These are phyloP conservation scores for Paecilomyces formosus DNA, from an alignment of 2,329 filamentous ascomycete species.

Conservation along the genomic window DNA sequence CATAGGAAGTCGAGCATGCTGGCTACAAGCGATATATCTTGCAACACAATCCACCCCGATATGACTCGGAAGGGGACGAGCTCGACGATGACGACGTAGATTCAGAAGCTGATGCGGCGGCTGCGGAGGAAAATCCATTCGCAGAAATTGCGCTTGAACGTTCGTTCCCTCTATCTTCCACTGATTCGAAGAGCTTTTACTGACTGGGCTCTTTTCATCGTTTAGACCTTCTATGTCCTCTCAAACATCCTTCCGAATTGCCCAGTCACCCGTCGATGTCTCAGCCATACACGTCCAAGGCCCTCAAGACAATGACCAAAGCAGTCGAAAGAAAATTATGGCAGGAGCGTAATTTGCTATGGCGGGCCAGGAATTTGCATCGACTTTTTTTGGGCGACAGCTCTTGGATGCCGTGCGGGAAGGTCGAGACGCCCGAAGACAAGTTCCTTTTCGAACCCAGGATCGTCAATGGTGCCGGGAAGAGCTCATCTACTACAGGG, in stretches of 20 bases:
- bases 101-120: slow-evolving; percentile 49
- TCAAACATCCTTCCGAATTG: slow-evolving; percentile 55
- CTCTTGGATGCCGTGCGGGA: slow-evolving; percentile 50
- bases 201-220: slow-evolving; percentile 5
- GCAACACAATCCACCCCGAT: slow-evolving; percentile 50
- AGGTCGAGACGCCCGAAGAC: slow-evolving; percentile 46
- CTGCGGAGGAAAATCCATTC: slow-evolving; percentile 56
- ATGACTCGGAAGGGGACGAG: slow-evolving; percentile 58
- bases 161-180: slow-evolving; percentile 23
- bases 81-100: slow-evolving; percentile 52
- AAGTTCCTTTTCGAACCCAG: slow-evolving; percentile 38
- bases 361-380: slow-evolving; percentile 51
- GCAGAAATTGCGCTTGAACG: slow-evolving; percentile 50
- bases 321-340: slow-evolving; percentile 51
- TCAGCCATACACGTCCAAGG: slow-evolving; percentile 51
- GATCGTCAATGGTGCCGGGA: slow-evolving; percentile 8
- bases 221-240: slow-evolving; percentile 51
- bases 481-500: slow-evolving; percentile 9
- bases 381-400: slow-evolving; percentile 54
- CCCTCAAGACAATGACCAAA: slow-evolving; percentile 50
- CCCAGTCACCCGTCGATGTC: slow-evolving; percentile 53
- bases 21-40: slow-evolving; percentile 56
- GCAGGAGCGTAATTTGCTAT: slow-evolving; percentile 49
- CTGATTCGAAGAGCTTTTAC: background rate
- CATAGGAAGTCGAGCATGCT: slow-evolving; percentile 53